phyloP scores from a whole-genome alignment of 2,329 filamentous ascomycete species.

The Periconia sp. region DNA sequence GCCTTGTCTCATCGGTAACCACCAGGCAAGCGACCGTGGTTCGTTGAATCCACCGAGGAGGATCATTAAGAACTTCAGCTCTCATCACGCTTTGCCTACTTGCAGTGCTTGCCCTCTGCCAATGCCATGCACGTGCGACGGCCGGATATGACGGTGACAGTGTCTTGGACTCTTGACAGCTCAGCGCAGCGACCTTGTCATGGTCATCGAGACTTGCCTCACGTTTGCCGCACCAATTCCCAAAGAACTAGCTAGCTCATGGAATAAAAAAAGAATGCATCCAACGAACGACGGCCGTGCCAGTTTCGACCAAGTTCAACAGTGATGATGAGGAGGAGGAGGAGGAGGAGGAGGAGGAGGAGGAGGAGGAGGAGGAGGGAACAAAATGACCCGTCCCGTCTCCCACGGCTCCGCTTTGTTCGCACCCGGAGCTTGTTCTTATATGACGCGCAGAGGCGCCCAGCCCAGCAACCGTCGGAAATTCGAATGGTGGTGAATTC shows the following conservation, averaged over 20 bases:
- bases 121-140: background rate
- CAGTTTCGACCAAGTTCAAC: conserved; percentile 4
- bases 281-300: conserved; percentile 1
- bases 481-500: too few species aligned
- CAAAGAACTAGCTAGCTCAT: too few species aligned
- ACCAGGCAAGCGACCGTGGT: background rate
- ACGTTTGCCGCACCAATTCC: background rate
- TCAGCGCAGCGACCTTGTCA: background rate
- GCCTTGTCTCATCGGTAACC: background rate
- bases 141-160: background rate
- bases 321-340: background rate
- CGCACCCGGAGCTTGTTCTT: conserved; percentile 19
- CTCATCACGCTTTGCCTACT: background rate
- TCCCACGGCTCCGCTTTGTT: conserved; percentile 27
- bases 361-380: too few species aligned
- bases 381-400: background rate
- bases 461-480: background rate
- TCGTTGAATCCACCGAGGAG: conserved; percentile 1
- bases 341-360: background rate
- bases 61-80: conserved; percentile 14
- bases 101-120: too few species aligned
- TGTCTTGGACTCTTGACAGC: background rate
- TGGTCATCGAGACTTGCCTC: background rate
- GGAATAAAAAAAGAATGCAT: conserved; percentile 8
- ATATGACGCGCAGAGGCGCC: conserved; percentile 35